phyloP scores from a whole-genome alignment of 208 protist genomes.

The Trypanosoma cruzi region DNA sequence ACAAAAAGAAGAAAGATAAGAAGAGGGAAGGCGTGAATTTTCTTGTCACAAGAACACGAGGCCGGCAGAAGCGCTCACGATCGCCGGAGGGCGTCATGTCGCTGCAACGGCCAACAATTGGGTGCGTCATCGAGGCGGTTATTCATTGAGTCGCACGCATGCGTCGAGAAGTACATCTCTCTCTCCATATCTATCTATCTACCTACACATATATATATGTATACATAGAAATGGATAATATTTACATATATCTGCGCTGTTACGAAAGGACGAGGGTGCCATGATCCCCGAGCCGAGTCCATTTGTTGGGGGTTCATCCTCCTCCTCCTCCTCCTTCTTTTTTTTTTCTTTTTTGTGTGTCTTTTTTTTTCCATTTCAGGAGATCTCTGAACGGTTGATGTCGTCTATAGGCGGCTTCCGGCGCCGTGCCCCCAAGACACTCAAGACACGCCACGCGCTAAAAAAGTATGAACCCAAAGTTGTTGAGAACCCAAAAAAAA shows the following conservation, averaged over 20 bases:
- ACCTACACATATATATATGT: too few relatives aligned
- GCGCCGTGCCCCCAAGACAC: conserved; percentile 68
- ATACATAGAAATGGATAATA: too few relatives aligned
- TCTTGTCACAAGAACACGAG: background rate
- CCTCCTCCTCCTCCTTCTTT: too few relatives aligned
- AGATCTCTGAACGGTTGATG: conserved; percentile 32
- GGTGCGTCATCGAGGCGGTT: conserved; percentile 1
- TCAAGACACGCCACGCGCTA: conserved; percentile 65
- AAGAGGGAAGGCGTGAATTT: conserved; percentile 1
- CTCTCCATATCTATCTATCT: too few relatives aligned
- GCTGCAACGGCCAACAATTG: conserved; percentile 15
- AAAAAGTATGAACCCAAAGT: conserved; percentile 89
- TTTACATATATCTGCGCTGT: too few relatives aligned
- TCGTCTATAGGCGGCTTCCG: conserved; percentile 59
- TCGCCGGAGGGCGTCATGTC: background rate
- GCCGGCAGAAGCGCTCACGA: conserved; percentile 8
- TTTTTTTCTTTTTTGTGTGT: conserved; percentile 9
- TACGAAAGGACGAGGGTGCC: too few relatives aligned
- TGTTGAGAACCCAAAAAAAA: conserved; percentile 83
- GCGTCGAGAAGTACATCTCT: too few relatives aligned
- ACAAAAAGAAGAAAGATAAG: background rate
- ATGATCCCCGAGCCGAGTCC: too few relatives aligned
- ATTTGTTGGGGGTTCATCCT: too few relatives aligned
- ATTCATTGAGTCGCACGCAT: background rate
- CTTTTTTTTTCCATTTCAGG: conserved; percentile 26